Evolutionary conservation across 2,329 filamentous ascomycete species (phyloP).

Genomic region (Penicillium sp.): DNA sequence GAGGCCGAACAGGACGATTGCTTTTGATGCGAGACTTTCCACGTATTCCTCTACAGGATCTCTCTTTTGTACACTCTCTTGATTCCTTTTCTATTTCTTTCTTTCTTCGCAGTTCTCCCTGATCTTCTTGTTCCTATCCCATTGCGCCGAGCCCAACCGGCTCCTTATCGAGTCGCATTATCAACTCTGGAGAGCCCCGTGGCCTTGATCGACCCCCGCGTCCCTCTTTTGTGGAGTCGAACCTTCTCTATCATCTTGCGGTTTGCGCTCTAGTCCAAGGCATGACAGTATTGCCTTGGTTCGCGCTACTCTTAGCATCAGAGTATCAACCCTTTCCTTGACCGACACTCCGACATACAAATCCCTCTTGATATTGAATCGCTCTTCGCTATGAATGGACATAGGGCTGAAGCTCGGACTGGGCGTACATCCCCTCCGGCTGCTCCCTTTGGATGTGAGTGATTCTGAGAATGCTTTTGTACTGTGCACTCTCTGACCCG

Average conservation of each 20-base stretch:
- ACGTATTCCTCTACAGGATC: constrained; percentile 9
- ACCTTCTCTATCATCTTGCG: not conserved
- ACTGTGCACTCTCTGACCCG: not conserved
- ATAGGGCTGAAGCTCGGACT: constrained; percentile 24
- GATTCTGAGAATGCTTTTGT: not conserved
- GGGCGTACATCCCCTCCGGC: constrained; percentile 46
- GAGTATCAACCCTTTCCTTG: constrained; percentile 17
- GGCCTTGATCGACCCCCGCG: constrained; percentile 8
- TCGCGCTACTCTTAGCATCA: constrained; percentile 18
- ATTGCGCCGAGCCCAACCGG: not conserved
- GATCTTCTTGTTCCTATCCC: constrained; percentile 1
- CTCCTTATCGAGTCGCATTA: constrained; percentile 9
- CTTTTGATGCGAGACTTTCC: constrained; percentile 12
- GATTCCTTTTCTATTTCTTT: constrained; percentile 1
- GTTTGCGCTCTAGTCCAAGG: constrained; percentile 14
- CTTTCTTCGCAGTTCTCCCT: not conserved
- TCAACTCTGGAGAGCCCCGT: constrained; percentile 2
- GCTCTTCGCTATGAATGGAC: constrained; percentile 27
- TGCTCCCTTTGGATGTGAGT: constrained; percentile 61
- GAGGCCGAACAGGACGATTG: constrained; percentile 15
- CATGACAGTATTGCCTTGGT: constrained; percentile 22
- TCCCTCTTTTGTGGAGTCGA: constrained; percentile 7
- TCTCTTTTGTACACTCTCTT: constrained; percentile 7
- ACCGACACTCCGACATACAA: constrained; percentile 1
- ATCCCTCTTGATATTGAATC: not conserved